These are phyloP conservation scores for Flaveria bidentis DNA, from an alignment of 129 eudicot genomes.

Conservation along the genomic window DNA sequence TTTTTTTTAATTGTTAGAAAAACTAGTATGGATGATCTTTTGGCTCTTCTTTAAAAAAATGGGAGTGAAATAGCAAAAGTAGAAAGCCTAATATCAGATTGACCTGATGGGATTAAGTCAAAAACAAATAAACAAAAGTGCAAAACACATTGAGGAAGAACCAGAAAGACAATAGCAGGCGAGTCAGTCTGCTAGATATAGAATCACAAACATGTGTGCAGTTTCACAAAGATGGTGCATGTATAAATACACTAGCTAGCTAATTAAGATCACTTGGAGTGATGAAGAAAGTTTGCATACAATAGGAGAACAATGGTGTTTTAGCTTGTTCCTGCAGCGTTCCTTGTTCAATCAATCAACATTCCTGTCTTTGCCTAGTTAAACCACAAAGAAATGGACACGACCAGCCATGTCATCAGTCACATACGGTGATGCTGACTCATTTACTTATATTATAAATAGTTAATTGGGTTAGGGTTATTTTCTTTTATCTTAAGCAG, in stretches of 20 bases:
- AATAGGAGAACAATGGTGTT: neutral
- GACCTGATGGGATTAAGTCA: too few species aligned
- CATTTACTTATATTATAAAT: neutral
- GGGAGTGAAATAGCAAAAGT: too few species aligned
- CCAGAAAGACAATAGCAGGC: too few species aligned
- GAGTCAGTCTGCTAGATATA: too few species aligned
- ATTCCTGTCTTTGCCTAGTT: conserved; percentile 18
- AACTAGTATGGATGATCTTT: too few species aligned
- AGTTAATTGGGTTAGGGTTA: neutral
- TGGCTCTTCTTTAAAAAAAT: too few species aligned
- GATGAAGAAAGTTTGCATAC: neutral
- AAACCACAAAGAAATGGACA: neutral
- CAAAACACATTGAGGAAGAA: too few species aligned
- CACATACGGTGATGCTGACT: neutral
- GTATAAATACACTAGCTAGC: too few species aligned
- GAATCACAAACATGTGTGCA: neutral
- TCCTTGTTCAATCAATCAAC: conserved; percentile 16
- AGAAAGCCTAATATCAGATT: too few species aligned
- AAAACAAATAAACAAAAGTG: too few species aligned
- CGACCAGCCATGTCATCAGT: conserved; percentile 5
- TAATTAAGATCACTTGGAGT: too few species aligned
- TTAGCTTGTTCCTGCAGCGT: neutral
- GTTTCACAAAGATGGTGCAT: neutral
- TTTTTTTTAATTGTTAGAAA: too few species aligned
- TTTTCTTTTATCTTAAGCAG: neutral